Conservation (phyloP, 1,284 basidiomycete species). For the Puccinia horiana region DNA sequence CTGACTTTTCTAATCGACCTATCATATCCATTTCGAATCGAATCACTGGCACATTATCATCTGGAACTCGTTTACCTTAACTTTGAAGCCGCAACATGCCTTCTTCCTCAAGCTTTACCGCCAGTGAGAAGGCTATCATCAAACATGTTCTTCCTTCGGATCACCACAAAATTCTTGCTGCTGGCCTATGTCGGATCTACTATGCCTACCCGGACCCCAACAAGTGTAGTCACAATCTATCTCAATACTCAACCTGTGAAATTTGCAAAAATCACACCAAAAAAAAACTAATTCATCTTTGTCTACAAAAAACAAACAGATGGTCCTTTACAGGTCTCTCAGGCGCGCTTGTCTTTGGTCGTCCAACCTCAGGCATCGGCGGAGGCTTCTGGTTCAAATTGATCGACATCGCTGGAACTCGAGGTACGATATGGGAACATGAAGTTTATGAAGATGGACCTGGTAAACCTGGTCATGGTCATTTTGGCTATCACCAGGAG, state of each 20-base stretch:
- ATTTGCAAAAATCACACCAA: background rate
- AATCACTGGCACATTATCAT: too few species aligned
- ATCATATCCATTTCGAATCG: too few species aligned
- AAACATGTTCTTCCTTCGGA: slow-evolving; percentile 23
- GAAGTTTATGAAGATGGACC: slow-evolving; percentile 72
- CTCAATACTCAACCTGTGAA: background rate
- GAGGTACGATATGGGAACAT: slow-evolving; percentile 90
- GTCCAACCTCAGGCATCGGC: slow-evolving; percentile 67
- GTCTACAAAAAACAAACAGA: slow-evolving; percentile 56
- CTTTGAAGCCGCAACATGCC: background rate
- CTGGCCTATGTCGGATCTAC: slow-evolving; percentile 80
- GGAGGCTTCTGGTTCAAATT: slow-evolving; percentile 69
- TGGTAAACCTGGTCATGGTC: slow-evolving; percentile 54
- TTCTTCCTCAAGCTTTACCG: slow-evolving; percentile 40
- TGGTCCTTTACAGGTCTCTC: slow-evolving; percentile 85
- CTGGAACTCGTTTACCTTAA: background rate
- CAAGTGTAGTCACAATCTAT: slow-evolving; percentile 26
- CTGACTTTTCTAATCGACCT: too few species aligned
- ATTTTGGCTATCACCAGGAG: slow-evolving; percentile 81
- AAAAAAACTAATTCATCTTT: background rate
- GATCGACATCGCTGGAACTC: slow-evolving; percentile 77
- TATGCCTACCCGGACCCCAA: slow-evolving; percentile 69
- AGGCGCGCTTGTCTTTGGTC: slow-evolving; percentile 73
- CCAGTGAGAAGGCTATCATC: slow-evolving; percentile 44
- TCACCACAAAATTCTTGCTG: slow-evolving; percentile 70